Evolutionary conservation across 1,139 yeast species (phyloP), one percentile per base, ranked within the genome.

Genomic region (Candida glucosophila): DNA sequence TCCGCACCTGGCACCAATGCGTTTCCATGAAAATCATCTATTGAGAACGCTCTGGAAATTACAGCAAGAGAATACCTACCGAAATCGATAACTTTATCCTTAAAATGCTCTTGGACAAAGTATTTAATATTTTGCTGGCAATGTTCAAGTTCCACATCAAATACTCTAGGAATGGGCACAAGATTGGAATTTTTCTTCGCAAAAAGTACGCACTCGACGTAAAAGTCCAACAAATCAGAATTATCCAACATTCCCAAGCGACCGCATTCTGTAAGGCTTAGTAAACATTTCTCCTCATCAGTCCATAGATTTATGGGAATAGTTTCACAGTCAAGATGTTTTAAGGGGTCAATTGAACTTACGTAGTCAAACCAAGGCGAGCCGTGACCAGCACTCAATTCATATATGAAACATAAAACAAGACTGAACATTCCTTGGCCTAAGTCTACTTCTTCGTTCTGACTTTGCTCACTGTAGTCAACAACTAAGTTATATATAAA

Each of bases 1-100:
- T 88, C 95, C 0, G 95, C 96, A 10, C 88, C 88, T 0, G 96
- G 95, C 16, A 86, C 95, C 32, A 88, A 55, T 0, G 81, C 82
- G 20, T 79, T 64, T 15, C 77, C 81, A 40, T 78, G 82, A 46
- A 55, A 85, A 24, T 63, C 66, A 47, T 88, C 96, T 12, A 88
- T 74, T 28, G 76, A 77, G 46, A 86, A 85, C 1, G 88, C 86
- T 32, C 95, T 63, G 1, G 93, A 75, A 1, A 86, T 73, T 9
- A 83, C 75, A 1, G 76, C 66, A 42, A 65, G 73, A 4, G 72
- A 65, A 11, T 58, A 52, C 8, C 67, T 64, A 2, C 76, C 77
- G 45, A 76, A 78, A 9, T 40, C 39, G 6, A 48, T 35, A 28
- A 67, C 52, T 10, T 52, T 52, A 14, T 30, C 31, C 6, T 35